A percentile compares a stretch with the other conserved stretches of the same genome.
Conservation (phyloP, 495 filamentous ascomycete species). For the Penicillium samsonianum region DNA sequence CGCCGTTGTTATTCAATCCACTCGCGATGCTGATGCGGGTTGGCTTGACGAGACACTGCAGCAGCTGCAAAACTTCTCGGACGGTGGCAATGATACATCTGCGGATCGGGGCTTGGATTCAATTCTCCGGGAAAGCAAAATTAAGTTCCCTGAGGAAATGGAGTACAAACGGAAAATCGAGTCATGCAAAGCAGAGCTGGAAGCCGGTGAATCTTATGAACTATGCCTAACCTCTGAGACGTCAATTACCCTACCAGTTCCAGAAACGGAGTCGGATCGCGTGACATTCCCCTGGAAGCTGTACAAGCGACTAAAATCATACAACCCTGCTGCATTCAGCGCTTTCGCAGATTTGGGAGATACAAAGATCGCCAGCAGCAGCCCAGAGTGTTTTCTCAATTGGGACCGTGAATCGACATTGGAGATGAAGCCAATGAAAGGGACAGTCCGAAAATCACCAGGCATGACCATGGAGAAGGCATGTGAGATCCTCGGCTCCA, state of each 20-base stretch:
- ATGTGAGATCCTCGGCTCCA: constrained; percentile 64
- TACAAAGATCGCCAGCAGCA: constrained; percentile 75
- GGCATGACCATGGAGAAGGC: constrained; percentile 67
- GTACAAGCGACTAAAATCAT: constrained; percentile 66
- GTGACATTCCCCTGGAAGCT: constrained; percentile 60
- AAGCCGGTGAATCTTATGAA: constrained; percentile 86
- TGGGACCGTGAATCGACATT: constrained; percentile 57
- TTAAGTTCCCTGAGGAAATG: constrained; percentile 49
- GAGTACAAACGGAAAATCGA: constrained; percentile 65
- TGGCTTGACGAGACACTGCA: constrained; percentile 45
- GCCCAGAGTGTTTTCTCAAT: constrained; percentile 88
- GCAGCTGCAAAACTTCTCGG: constrained; percentile 17
- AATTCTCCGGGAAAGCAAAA: constrained; percentile 32
- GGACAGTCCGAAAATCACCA: constrained; percentile 76
- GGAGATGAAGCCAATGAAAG: constrained; percentile 82
- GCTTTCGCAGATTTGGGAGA: constrained; percentile 73
- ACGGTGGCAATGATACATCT: background rate
- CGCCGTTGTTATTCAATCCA: constrained; percentile 65
- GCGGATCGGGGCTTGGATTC: constrained; percentile 34
- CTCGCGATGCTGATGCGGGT: constrained; percentile 37
- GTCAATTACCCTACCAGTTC: constrained; percentile 50
- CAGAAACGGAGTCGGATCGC: constrained; percentile 22
- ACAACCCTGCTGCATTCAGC: constrained; percentile 84
- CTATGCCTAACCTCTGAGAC: constrained; percentile 84
- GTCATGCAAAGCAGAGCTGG: constrained; percentile 70